These are phyloP conservation scores for Colletotrichum sansevieriae DNA, from an alignment of 2,329 filamentous ascomycete genomes.

Conservation along the genomic window DNA sequence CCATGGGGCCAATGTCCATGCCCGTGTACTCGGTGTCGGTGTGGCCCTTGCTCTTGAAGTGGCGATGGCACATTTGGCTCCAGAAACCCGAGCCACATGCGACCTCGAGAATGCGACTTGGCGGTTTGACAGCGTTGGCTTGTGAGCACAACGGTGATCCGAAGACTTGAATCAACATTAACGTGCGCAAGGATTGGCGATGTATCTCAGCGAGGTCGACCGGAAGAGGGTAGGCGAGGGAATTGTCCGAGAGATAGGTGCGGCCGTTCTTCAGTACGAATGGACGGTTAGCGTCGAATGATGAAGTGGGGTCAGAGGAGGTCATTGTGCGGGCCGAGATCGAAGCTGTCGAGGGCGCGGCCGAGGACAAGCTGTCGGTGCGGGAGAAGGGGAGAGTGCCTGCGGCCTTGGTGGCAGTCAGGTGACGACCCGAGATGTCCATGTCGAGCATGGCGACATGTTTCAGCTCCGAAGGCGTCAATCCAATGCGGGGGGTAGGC, in stretches of 20 bases:
- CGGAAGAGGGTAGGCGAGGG: constrained; percentile 84
- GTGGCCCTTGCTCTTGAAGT: constrained; percentile 78
- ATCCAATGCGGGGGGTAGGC: constrained; percentile 20
- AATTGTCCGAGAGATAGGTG: constrained; percentile 82
- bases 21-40: constrained; percentile 82
- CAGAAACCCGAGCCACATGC: constrained; percentile 91
- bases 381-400: constrained; percentile 54
- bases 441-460: constrained; percentile 54
- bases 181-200: constrained; percentile 85
- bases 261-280: constrained; percentile 83
- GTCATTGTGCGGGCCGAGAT: constrained; percentile 60
- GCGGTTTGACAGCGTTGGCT: constrained; percentile 66
- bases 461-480: constrained; percentile 48
- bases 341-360: constrained; percentile 56
- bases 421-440: constrained; percentile 42
- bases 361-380: constrained; percentile 62
- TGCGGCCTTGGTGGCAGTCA: constrained; percentile 48
- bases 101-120: constrained; percentile 84
- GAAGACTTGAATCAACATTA: constrained; percentile 85
- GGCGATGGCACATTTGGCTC: constrained; percentile 89
- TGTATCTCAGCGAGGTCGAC: constrained; percentile 90
- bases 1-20: constrained; percentile 81
- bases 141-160: constrained; percentile 84
- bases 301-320: constrained; percentile 61
- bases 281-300: constrained; percentile 60